Base-by-base conservation (phyloP, 176 grass and related monocot species). In the Aegilops umbellulata region DNA sequence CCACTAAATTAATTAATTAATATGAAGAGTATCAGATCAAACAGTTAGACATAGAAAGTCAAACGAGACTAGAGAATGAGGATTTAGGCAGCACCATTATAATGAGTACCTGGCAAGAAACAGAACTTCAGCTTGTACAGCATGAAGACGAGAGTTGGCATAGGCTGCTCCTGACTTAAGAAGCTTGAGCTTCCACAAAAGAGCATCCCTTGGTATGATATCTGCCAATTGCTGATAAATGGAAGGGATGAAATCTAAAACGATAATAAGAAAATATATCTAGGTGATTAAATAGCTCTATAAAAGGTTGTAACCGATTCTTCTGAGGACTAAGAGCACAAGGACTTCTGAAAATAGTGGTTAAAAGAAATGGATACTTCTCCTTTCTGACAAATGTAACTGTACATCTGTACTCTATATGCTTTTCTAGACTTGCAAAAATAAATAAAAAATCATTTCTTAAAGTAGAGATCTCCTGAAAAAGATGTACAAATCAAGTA, bases 111-210 rank as follows among this genome's bases (percentile, higher is more conserved):
- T 98, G n/a, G 85, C 89, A 89, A 98, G 91, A 71, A 98, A 64
- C 87, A 98, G 85, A 83, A 98, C 96, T 89, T 95, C 93, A 82
- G 93, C 93, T 76, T 89, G 53, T 75, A 98, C 84, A 72, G 93
- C 93, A 94, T 94, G 86, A 68, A 98, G 90, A 41, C 91, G 93
- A 81, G 96, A 98, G 79, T 98, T 98, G 55, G 93, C 73, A 60
- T 94, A 95, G 76, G 91, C 93, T 70, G 93, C 89, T 77, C 87
- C 96, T 64, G 96, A 89, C 60, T 95, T 98, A 65, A 98, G 93
- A 82, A 98, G 88, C 61, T 92, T 94, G 10, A 98, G 92, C 82
- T 92, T 98, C 96, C 96, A 98, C 29, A 98, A 44, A 87, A 98
- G 93, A 81, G 93, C 89, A 73, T 98, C 88, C 79, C 74, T 95